Conservation (phyloP, 2,329 filamentous ascomycete genomes). For the Diaporthe sp. region DNA sequence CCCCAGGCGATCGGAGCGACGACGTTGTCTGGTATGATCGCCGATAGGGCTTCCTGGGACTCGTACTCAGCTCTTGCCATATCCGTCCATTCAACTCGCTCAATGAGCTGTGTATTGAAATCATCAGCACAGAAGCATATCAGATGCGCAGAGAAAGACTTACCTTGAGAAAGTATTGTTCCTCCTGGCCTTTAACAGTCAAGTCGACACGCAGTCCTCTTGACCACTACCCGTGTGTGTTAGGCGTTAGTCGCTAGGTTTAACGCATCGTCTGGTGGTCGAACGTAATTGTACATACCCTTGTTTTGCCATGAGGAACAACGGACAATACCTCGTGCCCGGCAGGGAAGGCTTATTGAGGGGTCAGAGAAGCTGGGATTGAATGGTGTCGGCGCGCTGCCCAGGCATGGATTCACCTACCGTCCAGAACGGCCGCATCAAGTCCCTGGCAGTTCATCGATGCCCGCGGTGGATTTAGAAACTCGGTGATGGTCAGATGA, state of each 20-base stretch:
- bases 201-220: slow-evolving; percentile 37
- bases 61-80: slow-evolving; percentile 28
- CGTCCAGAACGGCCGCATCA: slow-evolving; percentile 10
- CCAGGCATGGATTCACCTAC: background rate
- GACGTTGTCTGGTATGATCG: slow-evolving; percentile 9
- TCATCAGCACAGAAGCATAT: background rate
- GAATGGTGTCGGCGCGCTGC: no score
- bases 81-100: slow-evolving; percentile 31
- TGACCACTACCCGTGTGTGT: slow-evolving; percentile 5
- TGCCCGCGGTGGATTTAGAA: no score
- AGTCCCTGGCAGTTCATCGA: background rate
- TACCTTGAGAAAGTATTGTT: slow-evolving; percentile 22
- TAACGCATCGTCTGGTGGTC: no score
- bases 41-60: slow-evolving; percentile 14
- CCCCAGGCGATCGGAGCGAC: slow-evolving; percentile 25
- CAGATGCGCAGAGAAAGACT: background rate
- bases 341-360: slow-evolving; percentile 39
- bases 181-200: background rate
- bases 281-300: slow-evolving; percentile 6
- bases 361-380: background rate
- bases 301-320: slow-evolving; percentile 43
- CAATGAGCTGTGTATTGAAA: background rate
- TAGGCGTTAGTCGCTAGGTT: slow-evolving; percentile 10
- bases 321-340: slow-evolving; percentile 44
- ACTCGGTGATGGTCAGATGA: no score